Conservation (phyloP, 2,329 filamentous ascomycete species). For the Fonsecaea multimorphosa region DNA sequence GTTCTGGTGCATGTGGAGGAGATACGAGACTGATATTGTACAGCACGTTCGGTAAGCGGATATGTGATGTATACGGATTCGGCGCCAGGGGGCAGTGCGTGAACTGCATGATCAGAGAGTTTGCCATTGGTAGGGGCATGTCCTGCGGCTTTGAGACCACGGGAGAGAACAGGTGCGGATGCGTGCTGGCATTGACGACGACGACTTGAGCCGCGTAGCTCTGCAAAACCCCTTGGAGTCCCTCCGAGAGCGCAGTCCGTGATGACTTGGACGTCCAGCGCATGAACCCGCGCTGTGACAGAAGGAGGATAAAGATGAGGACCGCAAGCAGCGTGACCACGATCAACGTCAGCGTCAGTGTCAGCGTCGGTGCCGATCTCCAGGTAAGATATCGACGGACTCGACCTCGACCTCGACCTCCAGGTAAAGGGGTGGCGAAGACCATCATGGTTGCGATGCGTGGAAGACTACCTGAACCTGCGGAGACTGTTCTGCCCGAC, state of each 20-base stretch:
- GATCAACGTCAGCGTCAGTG: no score
- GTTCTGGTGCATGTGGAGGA: constrained; percentile 10
- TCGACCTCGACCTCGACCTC: no score
- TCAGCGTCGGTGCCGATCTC: no score
- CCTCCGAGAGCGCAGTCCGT: constrained; percentile 9
- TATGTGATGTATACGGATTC: constrained; percentile 38
- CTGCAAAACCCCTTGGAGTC: constrained; percentile 3
- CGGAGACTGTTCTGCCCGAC: no score
- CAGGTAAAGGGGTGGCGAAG: constrained; percentile 41
- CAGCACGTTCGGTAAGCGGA: constrained; percentile 44
- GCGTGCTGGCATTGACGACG: constrained; percentile 4
- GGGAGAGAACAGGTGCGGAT: constrained; percentile 8
- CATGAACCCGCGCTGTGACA: constrained; percentile 16
- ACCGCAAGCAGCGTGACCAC: constrained; percentile 37
- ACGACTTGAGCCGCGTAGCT: constrained; percentile 3
- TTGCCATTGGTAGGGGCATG: constrained; percentile 1
- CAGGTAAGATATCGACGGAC: constrained; percentile 40
- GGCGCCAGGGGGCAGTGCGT: background rate
- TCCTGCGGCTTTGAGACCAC: background rate
- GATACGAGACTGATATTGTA: constrained; percentile 47
- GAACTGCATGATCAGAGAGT: constrained; percentile 12
- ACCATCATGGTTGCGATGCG: constrained; percentile 38
- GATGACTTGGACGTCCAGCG: no score
- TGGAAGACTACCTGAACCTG: no score
- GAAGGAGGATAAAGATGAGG: constrained; percentile 34